Conservation (phyloP, 2,329 filamentous ascomycete species). For the Aspergillus calidoustus region DNA sequence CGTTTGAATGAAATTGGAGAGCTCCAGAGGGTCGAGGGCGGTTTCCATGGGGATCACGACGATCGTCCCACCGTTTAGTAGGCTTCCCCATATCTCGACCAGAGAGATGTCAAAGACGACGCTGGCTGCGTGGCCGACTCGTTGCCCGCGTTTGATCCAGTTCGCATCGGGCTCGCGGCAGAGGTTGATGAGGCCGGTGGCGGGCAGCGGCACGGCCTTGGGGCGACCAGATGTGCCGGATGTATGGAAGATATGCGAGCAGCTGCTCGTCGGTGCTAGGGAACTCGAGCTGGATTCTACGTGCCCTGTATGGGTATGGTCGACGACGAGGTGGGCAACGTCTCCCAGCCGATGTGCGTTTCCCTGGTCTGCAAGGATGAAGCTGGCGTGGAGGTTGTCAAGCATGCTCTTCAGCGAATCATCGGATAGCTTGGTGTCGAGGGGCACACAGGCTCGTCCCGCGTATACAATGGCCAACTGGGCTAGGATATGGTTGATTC, state of each 20-base stretch:
- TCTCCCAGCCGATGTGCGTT: no score
- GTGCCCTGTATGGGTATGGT: no score
- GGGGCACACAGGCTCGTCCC: constrained; percentile 19
- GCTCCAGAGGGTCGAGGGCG: constrained; percentile 6
- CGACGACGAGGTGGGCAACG: no score
- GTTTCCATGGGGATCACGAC: constrained; percentile 12
- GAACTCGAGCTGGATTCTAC: no score
- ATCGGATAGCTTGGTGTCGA: constrained; percentile 14
- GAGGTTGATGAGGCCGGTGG: constrained; percentile 13
- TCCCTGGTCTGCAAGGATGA: constrained; percentile 7
- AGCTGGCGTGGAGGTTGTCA: constrained; percentile 4
- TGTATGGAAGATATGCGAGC: constrained; percentile 5
- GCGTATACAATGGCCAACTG: constrained; percentile 20
- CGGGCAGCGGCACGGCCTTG: constrained; percentile 12
- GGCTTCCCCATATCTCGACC: constrained; percentile 12
- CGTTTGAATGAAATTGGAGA: neutral
- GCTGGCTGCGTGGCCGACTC: constrained; percentile 16
- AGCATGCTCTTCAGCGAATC: constrained; percentile 8
- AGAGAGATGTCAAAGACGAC: constrained; percentile 19
- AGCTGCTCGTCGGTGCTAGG: no score
- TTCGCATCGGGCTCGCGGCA: neutral
- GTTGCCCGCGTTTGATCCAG: constrained; percentile 5
- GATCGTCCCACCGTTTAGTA: constrained; percentile 17
- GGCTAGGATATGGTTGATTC: constrained; percentile 19
- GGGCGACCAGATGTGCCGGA: constrained; percentile 1